Conservation (phyloP, 352 stramenopile genomes). For the Phytophthora uliginosa region DNA sequence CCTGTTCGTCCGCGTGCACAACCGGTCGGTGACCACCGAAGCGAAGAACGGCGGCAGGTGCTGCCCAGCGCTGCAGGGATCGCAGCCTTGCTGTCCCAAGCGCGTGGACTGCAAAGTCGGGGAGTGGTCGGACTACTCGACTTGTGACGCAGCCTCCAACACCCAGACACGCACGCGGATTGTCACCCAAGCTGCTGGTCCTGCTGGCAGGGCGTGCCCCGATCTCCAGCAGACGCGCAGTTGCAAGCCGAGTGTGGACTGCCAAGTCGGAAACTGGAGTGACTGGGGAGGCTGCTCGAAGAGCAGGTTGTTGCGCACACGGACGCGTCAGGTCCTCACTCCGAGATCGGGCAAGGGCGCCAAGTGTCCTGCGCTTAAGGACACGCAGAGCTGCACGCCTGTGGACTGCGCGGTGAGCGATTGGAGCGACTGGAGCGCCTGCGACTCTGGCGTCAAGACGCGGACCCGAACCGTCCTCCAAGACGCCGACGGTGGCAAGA, state of each 20-base stretch:
- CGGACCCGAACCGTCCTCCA: conserved; percentile 43
- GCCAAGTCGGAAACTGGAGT: conserved; percentile 66
- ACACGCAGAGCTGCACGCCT: conserved; percentile 45
- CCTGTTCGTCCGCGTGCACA: conserved; percentile 36
- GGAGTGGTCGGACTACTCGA: conserved; percentile 53
- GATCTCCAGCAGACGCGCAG: conserved; percentile 40
- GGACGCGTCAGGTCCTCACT: conserved; percentile 48
- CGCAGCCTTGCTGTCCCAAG: conserved; percentile 44
- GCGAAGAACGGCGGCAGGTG: conserved; percentile 46
- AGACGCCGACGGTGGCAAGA: conserved; percentile 46
- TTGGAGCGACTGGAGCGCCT: conserved; percentile 59
- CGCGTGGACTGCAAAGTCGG: conserved; percentile 63
- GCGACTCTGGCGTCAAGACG: conserved; percentile 50
- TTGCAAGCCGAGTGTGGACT: conserved; percentile 62
- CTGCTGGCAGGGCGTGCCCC: conserved; percentile 51
- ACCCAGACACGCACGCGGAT: conserved; percentile 57
- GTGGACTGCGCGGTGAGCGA: conserved; percentile 58
- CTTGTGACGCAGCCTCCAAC: conserved; percentile 58
- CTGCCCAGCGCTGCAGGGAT: conserved; percentile 47
- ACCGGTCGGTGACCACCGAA: conserved; percentile 35
- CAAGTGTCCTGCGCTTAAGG: conserved; percentile 46
- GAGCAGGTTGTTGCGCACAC: conserved; percentile 43
- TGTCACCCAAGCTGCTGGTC: conserved; percentile 42
- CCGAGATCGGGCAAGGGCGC: conserved; percentile 42
- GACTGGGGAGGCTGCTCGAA: conserved; percentile 46